A percentile compares a stretch with the other conserved stretches of the same genome.
phyloP scores from a whole-genome alignment of 2,329 filamentous ascomycete species.

The Neophaeococcomyces aloes region DNA sequence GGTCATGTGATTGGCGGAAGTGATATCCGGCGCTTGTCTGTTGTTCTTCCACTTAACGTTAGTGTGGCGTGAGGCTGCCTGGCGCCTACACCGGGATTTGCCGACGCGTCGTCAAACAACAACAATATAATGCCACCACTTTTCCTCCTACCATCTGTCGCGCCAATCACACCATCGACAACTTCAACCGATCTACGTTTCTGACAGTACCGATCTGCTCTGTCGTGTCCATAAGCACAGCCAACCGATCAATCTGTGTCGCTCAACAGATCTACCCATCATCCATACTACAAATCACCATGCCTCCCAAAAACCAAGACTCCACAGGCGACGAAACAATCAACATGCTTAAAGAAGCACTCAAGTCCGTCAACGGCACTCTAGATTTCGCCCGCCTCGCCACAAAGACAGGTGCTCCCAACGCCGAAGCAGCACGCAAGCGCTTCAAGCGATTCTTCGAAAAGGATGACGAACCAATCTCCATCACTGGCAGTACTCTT shows the following conservation, averaged over 20 bases:
- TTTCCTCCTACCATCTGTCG: neutral
- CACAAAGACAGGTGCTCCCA: slow-evolving; percentile 12
- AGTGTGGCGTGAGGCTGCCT: no score
- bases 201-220: neutral
- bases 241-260: neutral
- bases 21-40: no score
- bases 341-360: slow-evolving; percentile 14
- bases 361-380: slow-evolving; percentile 15
- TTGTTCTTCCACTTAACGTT: no score
- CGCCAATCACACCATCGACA: no score
- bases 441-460: slow-evolving; percentile 1
- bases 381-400: slow-evolving; percentile 15
- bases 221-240: neutral
- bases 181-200: neutral
- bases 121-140: neutral
- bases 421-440: slow-evolving; percentile 13
- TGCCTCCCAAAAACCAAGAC: slow-evolving; percentile 10
- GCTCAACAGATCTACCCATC: neutral
- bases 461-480: slow-evolving; percentile 3
- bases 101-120: neutral
- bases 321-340: slow-evolving; percentile 8
- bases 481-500: neutral
- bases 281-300: slow-evolving; percentile 3
- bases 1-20: no score
- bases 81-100: neutral